Evolutionary conservation across 2,329 filamentous ascomycete genomes (phyloP), one percentile per base, ranked within the genome.

Genomic region (Ophiostoma piceae): DNA sequence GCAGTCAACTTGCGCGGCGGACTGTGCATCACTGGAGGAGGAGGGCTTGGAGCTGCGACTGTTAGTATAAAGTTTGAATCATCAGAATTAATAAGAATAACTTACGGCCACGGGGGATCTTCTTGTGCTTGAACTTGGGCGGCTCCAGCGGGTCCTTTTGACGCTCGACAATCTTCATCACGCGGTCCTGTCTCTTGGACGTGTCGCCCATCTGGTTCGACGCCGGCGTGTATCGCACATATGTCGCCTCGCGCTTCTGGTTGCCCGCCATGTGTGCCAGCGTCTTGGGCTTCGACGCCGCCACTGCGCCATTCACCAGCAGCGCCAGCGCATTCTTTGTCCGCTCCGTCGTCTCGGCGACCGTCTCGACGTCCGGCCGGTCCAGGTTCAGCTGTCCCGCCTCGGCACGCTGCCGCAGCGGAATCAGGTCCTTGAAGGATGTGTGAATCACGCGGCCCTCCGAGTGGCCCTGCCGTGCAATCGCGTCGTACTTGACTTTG

Each of bases 101-200:
- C 73, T 68, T 60, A 74, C 73, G 73, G 19, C 73, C 73, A 19
- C 94, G 75, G 92, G 87, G 94, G 71, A 99, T 96, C 82, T 97
- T 97, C 84, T 98, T 98, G 82, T 97, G 92, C 80, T 98, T 98
- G 82, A 98, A 97, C 77, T 97, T 98, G 1, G 95, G 94, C 1
- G 95, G 95, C 77, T 97, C 94, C 90, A 97, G 91, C 0, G 95
- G 95, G 80, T 99, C 95, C 74, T 90, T 86, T 79, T 98, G 94
- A 70, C 92, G 86, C 79, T 97, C 92, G 51, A 97, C 92, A 80
- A 99, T 98, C 83, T 98, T 98, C 87, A 99, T 96, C 74, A 99
- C 97, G 16, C 95, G 89, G 76, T 98, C 94, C 76, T 93, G 92
- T 81, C 97, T 96, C 79, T 89, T 90, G 54, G 87, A 88, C 78